A percentile compares a stretch with the other conserved stretches of the same genome.
These are phyloP conservation scores for Centrapalus pauciflorus DNA, from an alignment of 129 eudicot genomes.

Conservation along the genomic window DNA sequence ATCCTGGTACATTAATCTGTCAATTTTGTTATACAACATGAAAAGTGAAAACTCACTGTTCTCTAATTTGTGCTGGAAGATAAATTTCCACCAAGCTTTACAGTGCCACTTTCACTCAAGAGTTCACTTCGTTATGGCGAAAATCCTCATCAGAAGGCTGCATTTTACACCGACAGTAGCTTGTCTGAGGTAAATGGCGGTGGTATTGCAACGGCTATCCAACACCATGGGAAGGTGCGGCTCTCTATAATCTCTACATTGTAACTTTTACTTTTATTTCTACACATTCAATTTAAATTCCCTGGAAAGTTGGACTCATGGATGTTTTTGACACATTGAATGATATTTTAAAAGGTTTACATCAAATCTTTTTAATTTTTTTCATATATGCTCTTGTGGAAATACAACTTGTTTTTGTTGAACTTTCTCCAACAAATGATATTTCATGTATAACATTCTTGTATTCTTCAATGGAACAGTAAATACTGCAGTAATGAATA, in stretches of 20 bases:
- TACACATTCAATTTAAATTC: neutral
- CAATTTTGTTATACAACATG: neutral
- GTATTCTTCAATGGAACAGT: neutral
- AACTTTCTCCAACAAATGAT: neutral
- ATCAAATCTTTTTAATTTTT: neutral
- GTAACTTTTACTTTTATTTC: neutral
- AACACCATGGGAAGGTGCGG: slow-evolving; percentile 99
- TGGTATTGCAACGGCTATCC: slow-evolving; percentile 91
- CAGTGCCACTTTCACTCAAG: slow-evolving; percentile 67
- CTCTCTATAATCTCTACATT: neutral
- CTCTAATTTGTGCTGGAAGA: slow-evolving; percentile 32
- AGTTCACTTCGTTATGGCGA: slow-evolving; percentile 95
- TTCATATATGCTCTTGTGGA: neutral
- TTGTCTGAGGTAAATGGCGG: slow-evolving; percentile 91
- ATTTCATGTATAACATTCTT: neutral
- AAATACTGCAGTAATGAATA: neutral
- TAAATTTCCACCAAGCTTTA: slow-evolving; percentile 74
- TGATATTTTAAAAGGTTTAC: neutral
- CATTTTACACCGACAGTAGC: slow-evolving; percentile 83
- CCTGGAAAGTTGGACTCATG: neutral
- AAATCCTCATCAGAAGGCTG: slow-evolving; percentile 98
- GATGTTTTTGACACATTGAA: neutral
- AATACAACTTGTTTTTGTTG: neutral
- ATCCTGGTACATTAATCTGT: neutral
- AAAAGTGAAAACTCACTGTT: slow-evolving; percentile 1